Base-by-base conservation (phyloP, 805 yeast genomes). In the Middelhovenomyces tepae region DNA sequence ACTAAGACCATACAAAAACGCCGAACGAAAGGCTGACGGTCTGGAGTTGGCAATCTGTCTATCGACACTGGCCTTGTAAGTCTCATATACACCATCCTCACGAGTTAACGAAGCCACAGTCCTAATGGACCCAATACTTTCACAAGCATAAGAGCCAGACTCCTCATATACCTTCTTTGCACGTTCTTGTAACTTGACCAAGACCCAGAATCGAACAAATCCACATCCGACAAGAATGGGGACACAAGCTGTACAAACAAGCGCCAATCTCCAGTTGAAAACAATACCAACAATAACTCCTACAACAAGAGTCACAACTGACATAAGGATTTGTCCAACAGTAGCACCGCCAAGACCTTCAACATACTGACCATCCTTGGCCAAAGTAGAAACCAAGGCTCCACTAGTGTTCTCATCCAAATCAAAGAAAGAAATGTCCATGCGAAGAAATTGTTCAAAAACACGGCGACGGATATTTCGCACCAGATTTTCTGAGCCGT, bases 321-420 rank as follows among this genome's bases (percentile, higher is more conserved):
- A 57, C 31, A 51, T 48, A 39, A 58, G 39, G 31, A 60, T 53
- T 38, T 60, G 65, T 5, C 63, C 65, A 28, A 60, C 44, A 1
- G 65, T 60, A 4, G 64, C 59, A 15, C 65, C 65, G 9, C 62
- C 61, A 4, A 60, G 44, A 20, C 64, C 64, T 27, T 60, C 57
- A 9, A 58, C 55, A 14, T 56, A 53, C 35, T 57, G 58, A 6
- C 62, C 65, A 31, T 60, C 65, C 32, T 55, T 59, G 28, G 64
- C 60, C 10, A 60, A 43, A 17, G 56, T 50, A 1, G 63, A 42
- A 4, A 62, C 55, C 11, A 60, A 45, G 1, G 63, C 43, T 27
- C 66, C 66, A 7, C 64, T 51, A 10, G 60, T 44, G 37, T 59
- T 57, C 26, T 52, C 51, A 13, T 51, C 56, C 29, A 44, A 43